A percentile compares a stretch with the other conserved stretches of the same genome.
These are phyloP conservation scores for Candolleomyces efflorescens DNA, from an alignment of 768 basidiomycete species.

Conservation along the genomic window DNA sequence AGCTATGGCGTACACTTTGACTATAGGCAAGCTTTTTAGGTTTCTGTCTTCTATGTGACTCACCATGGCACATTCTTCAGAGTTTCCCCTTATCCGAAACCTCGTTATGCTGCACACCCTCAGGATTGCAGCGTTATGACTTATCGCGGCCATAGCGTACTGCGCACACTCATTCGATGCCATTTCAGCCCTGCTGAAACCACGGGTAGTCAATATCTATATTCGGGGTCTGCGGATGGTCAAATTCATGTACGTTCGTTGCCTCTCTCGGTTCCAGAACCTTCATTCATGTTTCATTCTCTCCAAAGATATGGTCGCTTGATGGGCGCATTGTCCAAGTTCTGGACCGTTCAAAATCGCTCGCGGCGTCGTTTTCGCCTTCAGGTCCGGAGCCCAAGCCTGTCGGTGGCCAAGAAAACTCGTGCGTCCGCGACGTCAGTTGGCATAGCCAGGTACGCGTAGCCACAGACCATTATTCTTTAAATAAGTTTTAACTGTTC, in stretches of 20 bases:
- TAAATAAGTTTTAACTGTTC: background rate
- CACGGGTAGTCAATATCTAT: slow-evolving; percentile 90
- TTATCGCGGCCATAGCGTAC: slow-evolving; percentile 86
- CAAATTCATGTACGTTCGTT: slow-evolving; percentile 63
- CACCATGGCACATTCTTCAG: slow-evolving; percentile 28
- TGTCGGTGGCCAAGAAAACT: slow-evolving; percentile 24
- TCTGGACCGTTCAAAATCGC: slow-evolving; percentile 71
- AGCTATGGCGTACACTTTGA: slow-evolving; percentile 69
- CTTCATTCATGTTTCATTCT: slow-evolving; percentile 6
- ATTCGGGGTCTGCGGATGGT: slow-evolving; percentile 89
- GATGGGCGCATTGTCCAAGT: slow-evolving; percentile 85
- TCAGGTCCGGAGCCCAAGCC: slow-evolving; percentile 51
- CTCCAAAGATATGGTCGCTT: slow-evolving; percentile 92
- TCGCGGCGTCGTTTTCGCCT: slow-evolving; percentile 70
- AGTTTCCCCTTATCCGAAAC: slow-evolving; percentile 62
- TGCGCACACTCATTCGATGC: slow-evolving; percentile 91
- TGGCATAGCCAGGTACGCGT: slow-evolving; percentile 79
- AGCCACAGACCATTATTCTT: background rate
- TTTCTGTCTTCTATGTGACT: background rate
- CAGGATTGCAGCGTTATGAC: slow-evolving; percentile 94
- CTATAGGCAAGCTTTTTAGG: slow-evolving; percentile 59
- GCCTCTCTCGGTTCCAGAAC: background rate
- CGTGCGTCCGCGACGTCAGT: slow-evolving; percentile 88
- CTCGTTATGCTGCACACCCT: slow-evolving; percentile 65
- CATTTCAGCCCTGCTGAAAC: slow-evolving; percentile 94